Percentiles rank a stretch among this genome's conserved stretches.
Evolutionary conservation across 2,329 filamentous ascomycete species (phyloP).

Genomic region (Aspergillus texensis): DNA sequence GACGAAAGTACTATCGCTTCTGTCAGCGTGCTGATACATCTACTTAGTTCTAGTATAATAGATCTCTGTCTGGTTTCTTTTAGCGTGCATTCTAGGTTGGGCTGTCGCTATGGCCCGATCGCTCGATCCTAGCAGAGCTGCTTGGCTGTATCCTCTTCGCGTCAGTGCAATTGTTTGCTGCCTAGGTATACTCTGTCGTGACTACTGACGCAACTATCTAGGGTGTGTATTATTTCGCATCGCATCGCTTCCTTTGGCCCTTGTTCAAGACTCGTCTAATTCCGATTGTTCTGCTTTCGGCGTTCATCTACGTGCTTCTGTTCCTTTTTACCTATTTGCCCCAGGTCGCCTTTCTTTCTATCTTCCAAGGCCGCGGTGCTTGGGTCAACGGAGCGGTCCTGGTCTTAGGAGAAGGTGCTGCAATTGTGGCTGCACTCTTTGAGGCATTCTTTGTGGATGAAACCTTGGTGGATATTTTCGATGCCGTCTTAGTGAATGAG

Average conservation of each 20-base stretch:
- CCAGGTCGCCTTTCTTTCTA: slow-evolving; percentile 82
- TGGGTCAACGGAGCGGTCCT: slow-evolving; percentile 87
- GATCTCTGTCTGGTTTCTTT: not conserved
- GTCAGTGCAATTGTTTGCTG: slow-evolving; percentile 33
- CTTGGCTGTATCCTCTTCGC: slow-evolving; percentile 53
- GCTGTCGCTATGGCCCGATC: slow-evolving; percentile 18
- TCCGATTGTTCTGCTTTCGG: slow-evolving; percentile 78
- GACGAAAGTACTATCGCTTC: not conserved
- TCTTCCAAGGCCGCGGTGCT: slow-evolving; percentile 86
- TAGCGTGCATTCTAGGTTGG: not conserved
- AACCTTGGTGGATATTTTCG: slow-evolving; percentile 78
- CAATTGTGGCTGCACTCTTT: slow-evolving; percentile 67
- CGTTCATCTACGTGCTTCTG: slow-evolving; percentile 79
- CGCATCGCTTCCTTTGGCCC: slow-evolving; percentile 79
- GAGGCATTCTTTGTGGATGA: slow-evolving; percentile 83
- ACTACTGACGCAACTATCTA: slow-evolving; percentile 31
- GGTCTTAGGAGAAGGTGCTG: slow-evolving; percentile 69
- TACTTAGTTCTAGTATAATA: not conserved
- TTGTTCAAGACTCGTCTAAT: slow-evolving; percentile 77
- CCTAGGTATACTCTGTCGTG: slow-evolving; percentile 4
- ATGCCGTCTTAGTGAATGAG: slow-evolving; percentile 78
- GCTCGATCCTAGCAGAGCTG: slow-evolving; percentile 36
- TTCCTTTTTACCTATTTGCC: slow-evolving; percentile 89
- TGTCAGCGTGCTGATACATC: not conserved
- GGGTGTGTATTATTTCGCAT: slow-evolving; percentile 80